These are phyloP conservation scores for Flagelloscypha sp. DNA, from an alignment of 768 basidiomycete species.

Conservation along the genomic window DNA sequence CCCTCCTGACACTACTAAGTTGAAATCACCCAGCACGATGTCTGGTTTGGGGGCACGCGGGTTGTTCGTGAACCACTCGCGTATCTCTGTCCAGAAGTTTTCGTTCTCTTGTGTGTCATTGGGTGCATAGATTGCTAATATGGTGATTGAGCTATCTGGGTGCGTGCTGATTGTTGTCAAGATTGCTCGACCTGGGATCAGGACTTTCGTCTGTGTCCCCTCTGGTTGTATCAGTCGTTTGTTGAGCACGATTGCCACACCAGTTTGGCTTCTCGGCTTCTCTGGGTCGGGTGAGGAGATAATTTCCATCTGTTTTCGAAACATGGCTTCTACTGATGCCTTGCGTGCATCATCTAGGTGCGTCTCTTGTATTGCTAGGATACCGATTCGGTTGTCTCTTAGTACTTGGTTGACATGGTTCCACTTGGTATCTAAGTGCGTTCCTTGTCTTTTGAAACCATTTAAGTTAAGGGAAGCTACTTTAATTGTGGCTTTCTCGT, in stretches of 20 bases:
- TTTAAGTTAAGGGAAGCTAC: constrained; percentile 11
- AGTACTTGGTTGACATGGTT: constrained; percentile 9
- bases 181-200: constrained; percentile 11
- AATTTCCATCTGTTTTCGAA: constrained; percentile 4
- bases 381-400: constrained; percentile 7
- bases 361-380: constrained; percentile 17
- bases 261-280: constrained; percentile 1
- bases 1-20: constrained; percentile 18
- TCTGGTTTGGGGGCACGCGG: constrained; percentile 4
- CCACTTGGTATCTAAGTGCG: constrained; percentile 12
- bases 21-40: constrained; percentile 18
- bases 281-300: constrained; percentile 2
- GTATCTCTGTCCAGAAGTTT: constrained; percentile 14
- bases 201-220: neutral
- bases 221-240: constrained; percentile 6
- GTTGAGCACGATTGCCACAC: constrained; percentile 15
- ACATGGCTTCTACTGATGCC: neutral
- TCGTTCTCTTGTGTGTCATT: constrained; percentile 1
- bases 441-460: constrained; percentile 4
- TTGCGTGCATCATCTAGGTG: constrained; percentile 11
- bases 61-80: too few relatives aligned
- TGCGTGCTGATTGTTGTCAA: constrained; percentile 10
- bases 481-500: too few relatives aligned
- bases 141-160: neutral
- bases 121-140: constrained; percentile 17